Conservation (phyloP, 169 alveolate genomes). For the Cryptosporidium felis region DNA sequence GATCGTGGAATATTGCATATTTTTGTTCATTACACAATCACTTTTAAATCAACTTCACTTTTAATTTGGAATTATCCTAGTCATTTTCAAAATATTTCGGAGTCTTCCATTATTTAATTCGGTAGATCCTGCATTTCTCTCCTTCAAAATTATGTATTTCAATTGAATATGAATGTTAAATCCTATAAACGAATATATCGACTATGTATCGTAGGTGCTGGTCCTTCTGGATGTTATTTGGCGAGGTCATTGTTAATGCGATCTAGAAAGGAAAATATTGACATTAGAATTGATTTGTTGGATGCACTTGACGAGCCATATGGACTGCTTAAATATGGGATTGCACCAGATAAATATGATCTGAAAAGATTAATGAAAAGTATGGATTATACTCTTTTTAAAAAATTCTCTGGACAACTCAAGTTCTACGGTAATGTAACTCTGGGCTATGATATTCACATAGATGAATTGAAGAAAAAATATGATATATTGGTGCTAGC, state of each 20-base stretch:
- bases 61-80: no score
- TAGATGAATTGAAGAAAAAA: conserved; percentile 4
- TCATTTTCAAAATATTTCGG: no score
- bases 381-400: conserved; percentile 47
- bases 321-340: conserved; percentile 57
- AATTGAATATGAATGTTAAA: no score
- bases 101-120: no score
- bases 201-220: conserved; percentile 59
- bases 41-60: no score
- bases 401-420: conserved; percentile 19
- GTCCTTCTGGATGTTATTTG: conserved; percentile 66
- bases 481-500: conserved; percentile 48
- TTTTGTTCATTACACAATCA: no score
- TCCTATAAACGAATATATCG: neutral
- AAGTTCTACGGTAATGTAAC: conserved; percentile 50
- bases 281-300: conserved; percentile 32
- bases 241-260: conserved; percentile 9
- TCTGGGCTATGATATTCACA: conserved; percentile 30
- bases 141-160: no score
- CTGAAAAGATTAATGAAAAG: conserved; percentile 8
- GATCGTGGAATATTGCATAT: neutral
- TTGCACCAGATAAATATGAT: conserved; percentile 49
- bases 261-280: conserved; percentile 2
- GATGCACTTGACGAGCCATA: conserved; percentile 42
- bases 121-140: no score